Evolutionary conservation across 495 filamentous ascomycete genomes (phyloP).

Genomic region (Xylaria telfairii): DNA sequence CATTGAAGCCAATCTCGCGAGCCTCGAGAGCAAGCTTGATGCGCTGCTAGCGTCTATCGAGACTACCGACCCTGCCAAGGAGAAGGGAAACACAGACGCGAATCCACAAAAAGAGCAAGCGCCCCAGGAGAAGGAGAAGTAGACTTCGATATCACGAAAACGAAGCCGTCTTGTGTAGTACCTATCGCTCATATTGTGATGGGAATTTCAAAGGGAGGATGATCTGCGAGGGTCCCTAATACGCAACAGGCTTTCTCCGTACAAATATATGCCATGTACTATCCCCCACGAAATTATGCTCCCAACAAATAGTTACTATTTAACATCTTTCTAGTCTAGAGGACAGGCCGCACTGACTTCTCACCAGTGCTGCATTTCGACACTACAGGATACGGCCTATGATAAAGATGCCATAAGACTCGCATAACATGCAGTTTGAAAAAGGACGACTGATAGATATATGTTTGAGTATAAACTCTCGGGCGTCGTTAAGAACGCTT

Average conservation of each 20-base stretch:
- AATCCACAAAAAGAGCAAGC: slow-evolving; percentile 18
- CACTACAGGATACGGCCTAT: no score
- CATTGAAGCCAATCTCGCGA: slow-evolving; percentile 60
- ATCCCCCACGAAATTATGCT: neutral
- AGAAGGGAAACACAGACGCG: neutral
- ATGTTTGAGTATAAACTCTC: no score
- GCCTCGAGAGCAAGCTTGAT: slow-evolving; percentile 61
- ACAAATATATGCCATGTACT: neutral
- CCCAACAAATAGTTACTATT: neutral
- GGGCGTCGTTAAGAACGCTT: no score
- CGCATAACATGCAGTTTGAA: no score
- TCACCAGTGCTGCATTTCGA: neutral
- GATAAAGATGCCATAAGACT: no score
- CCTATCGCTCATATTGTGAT: neutral
- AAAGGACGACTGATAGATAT: no score
- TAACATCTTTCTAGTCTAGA: neutral
- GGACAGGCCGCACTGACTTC: neutral
- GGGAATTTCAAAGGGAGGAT: neutral
- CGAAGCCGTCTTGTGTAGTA: neutral
- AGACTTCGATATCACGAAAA: neutral
- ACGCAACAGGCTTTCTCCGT: neutral
- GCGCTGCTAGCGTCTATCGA: slow-evolving; percentile 54
- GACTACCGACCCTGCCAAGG: slow-evolving; percentile 8
- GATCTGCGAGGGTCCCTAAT: neutral
- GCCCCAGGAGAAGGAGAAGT: slow-evolving; percentile 26